phyloP scores from a whole-genome alignment of 176 grass and related monocot species.

The Elymus sibiricus region DNA sequence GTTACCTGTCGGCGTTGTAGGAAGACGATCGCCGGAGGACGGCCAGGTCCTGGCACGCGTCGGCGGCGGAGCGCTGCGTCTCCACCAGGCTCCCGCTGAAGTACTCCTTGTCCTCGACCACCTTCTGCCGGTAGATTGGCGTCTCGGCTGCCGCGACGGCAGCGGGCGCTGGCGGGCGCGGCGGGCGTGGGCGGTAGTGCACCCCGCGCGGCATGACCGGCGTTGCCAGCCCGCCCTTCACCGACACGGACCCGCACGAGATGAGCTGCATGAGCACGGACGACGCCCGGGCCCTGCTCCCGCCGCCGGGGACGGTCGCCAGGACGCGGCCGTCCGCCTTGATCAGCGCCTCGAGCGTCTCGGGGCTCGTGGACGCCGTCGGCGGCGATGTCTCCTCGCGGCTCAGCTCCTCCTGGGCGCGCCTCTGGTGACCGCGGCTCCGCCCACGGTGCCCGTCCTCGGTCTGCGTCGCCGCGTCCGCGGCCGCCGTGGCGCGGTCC shows the following conservation, averaged over 20 bases:
- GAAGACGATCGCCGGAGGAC: slow-evolving; percentile 72
- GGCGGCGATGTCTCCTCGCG: slow-evolving; percentile 67
- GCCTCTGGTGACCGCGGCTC: background rate
- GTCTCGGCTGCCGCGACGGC: background rate
- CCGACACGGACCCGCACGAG: slow-evolving; percentile 76
- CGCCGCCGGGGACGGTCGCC: slow-evolving; percentile 15
- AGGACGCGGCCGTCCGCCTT: slow-evolving; percentile 42
- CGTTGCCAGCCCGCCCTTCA: slow-evolving; percentile 33
- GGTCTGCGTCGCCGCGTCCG: slow-evolving; percentile 88
- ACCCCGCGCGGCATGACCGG: slow-evolving; percentile 37
- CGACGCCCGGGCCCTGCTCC: slow-evolving; percentile 45
- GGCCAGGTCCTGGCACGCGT: slow-evolving; percentile 21
- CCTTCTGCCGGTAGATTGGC: slow-evolving; percentile 5
- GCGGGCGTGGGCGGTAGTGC: slow-evolving; percentile 29
- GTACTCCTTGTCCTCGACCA: slow-evolving; percentile 70
- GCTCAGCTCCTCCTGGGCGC: slow-evolving; percentile 49
- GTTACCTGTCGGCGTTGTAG: slow-evolving; percentile 71
- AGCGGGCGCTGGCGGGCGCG: slow-evolving; percentile 6
- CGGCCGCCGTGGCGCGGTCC: slow-evolving; percentile 9
- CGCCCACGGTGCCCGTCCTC: slow-evolving; percentile 31
- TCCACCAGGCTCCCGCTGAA: slow-evolving; percentile 81
- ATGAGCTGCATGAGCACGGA: slow-evolving; percentile 86
- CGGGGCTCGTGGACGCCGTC: slow-evolving; percentile 67
- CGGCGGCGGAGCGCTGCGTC: slow-evolving; percentile 30
- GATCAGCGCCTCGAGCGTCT: slow-evolving; percentile 75